Evolutionary conservation across 176 grass and related monocot species (phyloP).

Genomic region (Eremochloa ophiuroides): DNA sequence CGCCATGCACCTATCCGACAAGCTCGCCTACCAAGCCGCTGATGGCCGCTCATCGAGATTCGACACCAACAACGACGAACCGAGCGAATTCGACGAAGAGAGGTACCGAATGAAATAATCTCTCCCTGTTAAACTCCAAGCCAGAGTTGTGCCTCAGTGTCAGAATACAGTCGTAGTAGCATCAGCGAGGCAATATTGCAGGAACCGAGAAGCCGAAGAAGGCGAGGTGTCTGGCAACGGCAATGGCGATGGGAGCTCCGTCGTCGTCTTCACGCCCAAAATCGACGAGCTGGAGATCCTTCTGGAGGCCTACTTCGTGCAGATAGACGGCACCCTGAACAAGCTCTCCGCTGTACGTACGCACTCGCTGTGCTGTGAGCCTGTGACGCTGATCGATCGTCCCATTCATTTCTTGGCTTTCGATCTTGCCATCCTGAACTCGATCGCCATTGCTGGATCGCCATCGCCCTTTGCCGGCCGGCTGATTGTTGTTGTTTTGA

Average conservation of each 20-base stretch:
- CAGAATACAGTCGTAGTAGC: background rate
- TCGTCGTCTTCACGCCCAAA: conserved; percentile 30
- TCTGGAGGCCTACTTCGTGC: conserved; percentile 72
- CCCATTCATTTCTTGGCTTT: background rate
- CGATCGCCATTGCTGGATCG: no score
- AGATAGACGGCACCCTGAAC: conserved; percentile 61
- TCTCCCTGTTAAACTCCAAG: background rate
- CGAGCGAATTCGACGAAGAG: conserved; percentile 16
- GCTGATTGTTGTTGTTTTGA: no score
- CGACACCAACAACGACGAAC: conserved; percentile 2
- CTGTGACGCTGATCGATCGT: background rate
- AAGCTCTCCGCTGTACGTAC: conserved; percentile 44
- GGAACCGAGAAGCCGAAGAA: background rate
- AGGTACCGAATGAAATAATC: conserved; percentile 26
- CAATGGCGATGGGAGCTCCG: background rate
- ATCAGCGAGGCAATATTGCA: background rate
- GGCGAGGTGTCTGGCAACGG: background rate
- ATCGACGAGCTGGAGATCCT: conserved; percentile 72
- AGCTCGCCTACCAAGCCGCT: conserved; percentile 35
- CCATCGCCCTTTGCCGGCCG: no score
- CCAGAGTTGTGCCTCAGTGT: background rate
- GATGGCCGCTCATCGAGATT: conserved; percentile 14
- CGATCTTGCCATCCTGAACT: background rate
- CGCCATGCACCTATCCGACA: conserved; percentile 61
- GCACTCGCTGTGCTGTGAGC: background rate